Evolutionary conservation across 441 rosid genomes (phyloP).

Genomic region (Bruguiera hainesii): DNA sequence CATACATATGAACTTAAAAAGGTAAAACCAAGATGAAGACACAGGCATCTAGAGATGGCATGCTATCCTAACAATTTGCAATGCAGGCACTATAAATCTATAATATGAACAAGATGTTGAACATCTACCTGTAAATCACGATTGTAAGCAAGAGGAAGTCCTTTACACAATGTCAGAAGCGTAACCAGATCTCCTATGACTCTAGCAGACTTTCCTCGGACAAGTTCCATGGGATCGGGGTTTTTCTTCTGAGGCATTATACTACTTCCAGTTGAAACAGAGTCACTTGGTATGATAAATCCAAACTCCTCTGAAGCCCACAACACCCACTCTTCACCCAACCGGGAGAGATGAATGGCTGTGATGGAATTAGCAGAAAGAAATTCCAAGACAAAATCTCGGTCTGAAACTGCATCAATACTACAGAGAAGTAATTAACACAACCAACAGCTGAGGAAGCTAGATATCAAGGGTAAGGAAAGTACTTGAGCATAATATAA

Average conservation of each 20-base stretch:
- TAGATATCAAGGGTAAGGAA: neutral
- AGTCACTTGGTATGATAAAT: constrained; percentile 78
- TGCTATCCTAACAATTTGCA: neutral
- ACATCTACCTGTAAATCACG: constrained; percentile 76
- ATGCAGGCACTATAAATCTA: neutral
- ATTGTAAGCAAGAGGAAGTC: constrained; percentile 93
- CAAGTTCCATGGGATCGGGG: constrained; percentile 99
- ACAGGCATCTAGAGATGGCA: too few species aligned
- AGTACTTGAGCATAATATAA: neutral
- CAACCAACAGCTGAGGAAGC: constrained; percentile 18
- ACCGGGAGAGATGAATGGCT: constrained; percentile 81
- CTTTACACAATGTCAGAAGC: constrained; percentile 87
- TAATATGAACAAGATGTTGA: neutral
- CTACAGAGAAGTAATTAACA: constrained; percentile 37
- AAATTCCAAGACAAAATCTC: constrained; percentile 88
- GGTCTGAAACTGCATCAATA: constrained; percentile 93
- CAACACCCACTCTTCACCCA: constrained; percentile 96
- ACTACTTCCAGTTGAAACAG: constrained; percentile 94
- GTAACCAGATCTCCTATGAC: constrained; percentile 82
- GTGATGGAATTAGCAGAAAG: constrained; percentile 70
- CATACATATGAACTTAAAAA: too few species aligned
- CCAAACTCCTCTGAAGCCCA: constrained; percentile 99
- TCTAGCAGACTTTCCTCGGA: constrained; percentile 88
- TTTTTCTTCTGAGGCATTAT: constrained; percentile 99
- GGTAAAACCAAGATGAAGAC: too few species aligned